Percentiles rank a stretch among this genome's conserved stretches.
These are phyloP conservation scores for Podospora appendiculata DNA, from an alignment of 495 filamentous ascomycete genomes.

Conservation along the genomic window DNA sequence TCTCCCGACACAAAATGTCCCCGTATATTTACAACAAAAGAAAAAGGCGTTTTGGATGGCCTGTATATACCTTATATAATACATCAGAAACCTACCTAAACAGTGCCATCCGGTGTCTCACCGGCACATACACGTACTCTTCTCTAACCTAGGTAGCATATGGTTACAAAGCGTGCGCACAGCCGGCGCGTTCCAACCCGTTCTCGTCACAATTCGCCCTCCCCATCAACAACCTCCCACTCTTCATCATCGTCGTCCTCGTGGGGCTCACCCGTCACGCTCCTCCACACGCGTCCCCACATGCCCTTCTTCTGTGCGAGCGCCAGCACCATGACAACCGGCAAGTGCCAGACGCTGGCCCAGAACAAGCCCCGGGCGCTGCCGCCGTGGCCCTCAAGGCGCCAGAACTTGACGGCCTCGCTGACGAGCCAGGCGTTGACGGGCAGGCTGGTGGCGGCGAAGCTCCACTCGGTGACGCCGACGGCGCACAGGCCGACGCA, in stretches of 20 bases:
- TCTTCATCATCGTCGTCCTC: slow-evolving; percentile 37
- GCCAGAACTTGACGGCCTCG: slow-evolving; percentile 79
- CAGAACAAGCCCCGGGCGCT: slow-evolving; percentile 84
- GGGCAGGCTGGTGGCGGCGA: slow-evolving; percentile 69
- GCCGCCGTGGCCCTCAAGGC: slow-evolving; percentile 67
- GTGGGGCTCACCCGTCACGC: slow-evolving; percentile 49
- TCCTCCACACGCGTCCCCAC: slow-evolving; percentile 77
- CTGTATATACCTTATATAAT: too few species aligned
- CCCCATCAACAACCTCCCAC: slow-evolving; percentile 15
- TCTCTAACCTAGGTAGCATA: too few species aligned
- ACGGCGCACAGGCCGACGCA: slow-evolving; percentile 73
- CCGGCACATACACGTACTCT: too few species aligned
- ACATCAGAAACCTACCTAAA: too few species aligned
- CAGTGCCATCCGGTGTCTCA: too few species aligned
- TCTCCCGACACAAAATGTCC: too few species aligned
- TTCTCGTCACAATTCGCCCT: too few species aligned
- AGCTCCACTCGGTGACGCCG: slow-evolving; percentile 82
- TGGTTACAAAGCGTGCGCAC: too few species aligned
- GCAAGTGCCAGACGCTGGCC: slow-evolving; percentile 96
- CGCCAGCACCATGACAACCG: slow-evolving; percentile 81
- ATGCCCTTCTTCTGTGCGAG: slow-evolving; percentile 92
- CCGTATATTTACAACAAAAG: too few species aligned
- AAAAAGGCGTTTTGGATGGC: too few species aligned
- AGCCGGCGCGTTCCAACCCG: too few species aligned
- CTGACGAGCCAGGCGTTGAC: slow-evolving; percentile 82